Evolutionary conservation across 257 asterid genomes (phyloP).

Genomic region (Salvia miltiorrhiza): DNA sequence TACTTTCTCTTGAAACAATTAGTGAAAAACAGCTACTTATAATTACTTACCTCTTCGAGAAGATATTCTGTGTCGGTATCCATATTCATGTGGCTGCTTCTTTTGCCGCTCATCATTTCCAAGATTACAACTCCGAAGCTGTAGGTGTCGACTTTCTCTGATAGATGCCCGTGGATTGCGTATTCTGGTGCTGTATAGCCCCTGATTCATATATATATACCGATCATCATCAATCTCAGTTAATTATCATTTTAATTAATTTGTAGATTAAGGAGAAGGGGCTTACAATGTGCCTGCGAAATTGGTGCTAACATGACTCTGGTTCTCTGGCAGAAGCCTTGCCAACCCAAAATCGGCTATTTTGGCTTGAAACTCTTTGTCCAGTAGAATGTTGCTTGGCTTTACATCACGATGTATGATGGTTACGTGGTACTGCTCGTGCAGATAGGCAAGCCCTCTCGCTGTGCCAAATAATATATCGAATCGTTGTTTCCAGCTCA

Average conservation of each 20-base stretch:
- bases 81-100: slow-evolving; percentile 39
- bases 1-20: no score
- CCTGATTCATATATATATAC: no score
- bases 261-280: no score
- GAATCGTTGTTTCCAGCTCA: slow-evolving; percentile 74
- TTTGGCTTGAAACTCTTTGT: slow-evolving; percentile 59
- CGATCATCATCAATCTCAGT: no score
- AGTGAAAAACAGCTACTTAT: no score
- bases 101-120: slow-evolving; percentile 71
- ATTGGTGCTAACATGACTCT: slow-evolving; percentile 76
- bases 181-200: slow-evolving; percentile 92
- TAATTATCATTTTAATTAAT: no score
- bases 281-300: slow-evolving; percentile 83
- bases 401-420: slow-evolving; percentile 85
- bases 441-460: slow-evolving; percentile 80
- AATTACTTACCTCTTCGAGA: slow-evolving; percentile 69
- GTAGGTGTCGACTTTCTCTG: slow-evolving; percentile 80
- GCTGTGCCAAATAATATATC: slow-evolving; percentile 72
- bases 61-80: slow-evolving; percentile 62
- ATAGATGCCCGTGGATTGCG: slow-evolving; percentile 73
- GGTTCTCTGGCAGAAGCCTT: slow-evolving; percentile 70
- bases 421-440: slow-evolving; percentile 72
- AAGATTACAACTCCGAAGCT: slow-evolving; percentile 75
- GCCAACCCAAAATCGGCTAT: slow-evolving; percentile 85
- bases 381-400: slow-evolving; percentile 65